Base-by-base conservation (phyloP, 2,329 filamentous ascomycete species). In the Trematosphaeria pertusa region DNA sequence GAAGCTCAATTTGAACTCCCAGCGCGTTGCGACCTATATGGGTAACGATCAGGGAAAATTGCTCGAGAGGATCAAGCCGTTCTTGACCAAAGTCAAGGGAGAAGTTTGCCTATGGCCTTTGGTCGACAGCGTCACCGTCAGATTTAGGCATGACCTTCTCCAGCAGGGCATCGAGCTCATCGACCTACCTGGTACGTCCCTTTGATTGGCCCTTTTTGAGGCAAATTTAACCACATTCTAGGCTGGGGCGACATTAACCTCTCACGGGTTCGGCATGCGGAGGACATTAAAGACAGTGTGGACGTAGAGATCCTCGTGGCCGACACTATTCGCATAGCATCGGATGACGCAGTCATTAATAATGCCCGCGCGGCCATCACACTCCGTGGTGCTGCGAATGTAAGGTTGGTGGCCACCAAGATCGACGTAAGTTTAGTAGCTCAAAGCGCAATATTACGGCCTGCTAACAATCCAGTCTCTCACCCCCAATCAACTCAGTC, bases 401-500 rank as follows among this genome's bases (percentile, higher is more conserved):
- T 65, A 9, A 63, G 57, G 22, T 14, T 63, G 0, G 46, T 63
- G 0, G 51, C 58, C 0, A 65, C 62, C 0, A 63, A 65, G 37
- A 61, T 63, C 19, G 62, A 65, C 45, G 58, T 62, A 42, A 41
- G 60, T 54, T n/a, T 20, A n/a, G n/a, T n/a, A n/a, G n/a, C n/a
- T n/a, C n/a, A n/a, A n/a, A n/a, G n/a, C n/a, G n/a, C n/a, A n/a
- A n/a, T n/a, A n/a, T n/a, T n/a, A n/a, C n/a, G n/a, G n/a, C n/a
- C n/a, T n/a, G n/a, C n/a, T 43, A 33, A 46, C 14, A n/a, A 12
- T 14, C 14, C 30, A 54, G 48, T 35, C 37, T 2, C 21, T 55
- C 12, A 49, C 43, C 20, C 28, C 14, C 0, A 49, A 54, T 22
- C 40, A 59, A 21, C 24, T 59, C 1, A 30, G 26, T 1, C 44